A percentile compares a stretch with the other conserved stretches of the same genome.
Conservation (phyloP, 2,329 filamentous ascomycete species). For the Dactylellina leptospora region DNA sequence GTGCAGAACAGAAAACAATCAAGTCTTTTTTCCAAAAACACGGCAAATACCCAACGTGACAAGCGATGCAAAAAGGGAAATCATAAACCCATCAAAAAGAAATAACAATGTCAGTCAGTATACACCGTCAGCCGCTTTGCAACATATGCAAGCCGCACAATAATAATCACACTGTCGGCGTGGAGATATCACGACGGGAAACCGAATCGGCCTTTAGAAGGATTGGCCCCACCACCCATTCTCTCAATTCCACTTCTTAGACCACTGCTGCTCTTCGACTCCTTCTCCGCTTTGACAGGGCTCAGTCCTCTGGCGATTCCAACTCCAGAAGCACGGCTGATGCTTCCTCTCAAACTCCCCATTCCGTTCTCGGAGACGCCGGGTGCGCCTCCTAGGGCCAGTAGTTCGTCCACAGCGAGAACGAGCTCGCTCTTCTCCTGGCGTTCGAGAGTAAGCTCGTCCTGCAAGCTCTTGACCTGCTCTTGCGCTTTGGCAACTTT, state of each 20-base stretch:
- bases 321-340: slow-evolving; percentile 57
- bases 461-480: slow-evolving; percentile 74
- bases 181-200: slow-evolving; percentile 23
- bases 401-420: slow-evolving; percentile 82
- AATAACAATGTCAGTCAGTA: neutral
- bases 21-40: slow-evolving; percentile 21
- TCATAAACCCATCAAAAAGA: slow-evolving; percentile 24
- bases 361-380: slow-evolving; percentile 60
- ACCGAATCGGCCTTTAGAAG: slow-evolving; percentile 41
- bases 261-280: slow-evolving; percentile 50
- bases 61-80: slow-evolving; percentile 23
- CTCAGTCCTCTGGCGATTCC: slow-evolving; percentile 58
- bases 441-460: slow-evolving; percentile 77
- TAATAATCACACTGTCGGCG: neutral
- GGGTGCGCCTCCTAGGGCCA: slow-evolving; percentile 69
- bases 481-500: slow-evolving; percentile 61
- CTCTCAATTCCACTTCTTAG: slow-evolving; percentile 56
- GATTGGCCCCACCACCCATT: slow-evolving; percentile 54
- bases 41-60: slow-evolving; percentile 38
- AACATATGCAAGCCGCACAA: neutral
- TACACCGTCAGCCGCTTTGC: neutral
- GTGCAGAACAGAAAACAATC: neutral
- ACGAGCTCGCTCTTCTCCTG: slow-evolving; percentile 86
- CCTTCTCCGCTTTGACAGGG: slow-evolving; percentile 47
- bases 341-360: slow-evolving; percentile 59